A percentile compares a stretch with the other conserved stretches of the same genome.
Evolutionary conservation across 768 basidiomycete genomes (phyloP).

Genomic region (Collybia mongolica): DNA sequence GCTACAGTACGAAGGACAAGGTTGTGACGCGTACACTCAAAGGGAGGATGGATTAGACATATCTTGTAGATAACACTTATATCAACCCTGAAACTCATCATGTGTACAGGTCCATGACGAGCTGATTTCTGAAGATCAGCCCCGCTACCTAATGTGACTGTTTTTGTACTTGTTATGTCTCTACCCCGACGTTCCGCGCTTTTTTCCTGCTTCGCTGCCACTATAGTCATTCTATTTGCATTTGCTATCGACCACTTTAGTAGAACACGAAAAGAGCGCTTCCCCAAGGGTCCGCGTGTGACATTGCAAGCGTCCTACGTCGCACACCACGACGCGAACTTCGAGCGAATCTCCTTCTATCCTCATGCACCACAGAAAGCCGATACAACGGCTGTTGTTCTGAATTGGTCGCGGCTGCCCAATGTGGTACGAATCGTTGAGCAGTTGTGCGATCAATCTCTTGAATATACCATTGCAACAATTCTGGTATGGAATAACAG

Average conservation of each 20-base stretch:
- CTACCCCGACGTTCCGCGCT: background rate
- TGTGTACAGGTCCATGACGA: too few relatives aligned
- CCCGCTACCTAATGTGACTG: background rate
- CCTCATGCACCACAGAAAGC: slow-evolving; percentile 9
- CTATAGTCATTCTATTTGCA: background rate
- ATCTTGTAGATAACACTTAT: background rate
- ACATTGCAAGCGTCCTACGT: background rate
- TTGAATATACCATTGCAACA: slow-evolving; percentile 44
- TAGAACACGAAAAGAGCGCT: background rate
- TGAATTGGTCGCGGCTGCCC: slow-evolving; percentile 67
- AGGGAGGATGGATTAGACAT: slow-evolving; percentile 82
- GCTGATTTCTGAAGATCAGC: background rate
- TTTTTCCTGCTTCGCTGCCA: background rate
- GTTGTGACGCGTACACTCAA: slow-evolving; percentile 85
- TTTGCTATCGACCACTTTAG: background rate
- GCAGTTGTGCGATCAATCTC: slow-evolving; percentile 44
- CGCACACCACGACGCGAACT: background rate
- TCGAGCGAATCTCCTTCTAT: background rate
- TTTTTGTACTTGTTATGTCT: background rate
- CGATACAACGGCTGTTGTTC: slow-evolving; percentile 54
- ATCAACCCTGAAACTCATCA: too few relatives aligned
- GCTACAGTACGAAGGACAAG: slow-evolving; percentile 64
- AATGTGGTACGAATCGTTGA: slow-evolving; percentile 60
- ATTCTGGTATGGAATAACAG: slow-evolving; percentile 68
- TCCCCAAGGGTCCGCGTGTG: background rate